Percentiles rank a stretch among this genome's conserved stretches.
Evolutionary conservation across 164 flowering plant genomes (phyloP).

Genomic region (Nymphaea colorata): DNA sequence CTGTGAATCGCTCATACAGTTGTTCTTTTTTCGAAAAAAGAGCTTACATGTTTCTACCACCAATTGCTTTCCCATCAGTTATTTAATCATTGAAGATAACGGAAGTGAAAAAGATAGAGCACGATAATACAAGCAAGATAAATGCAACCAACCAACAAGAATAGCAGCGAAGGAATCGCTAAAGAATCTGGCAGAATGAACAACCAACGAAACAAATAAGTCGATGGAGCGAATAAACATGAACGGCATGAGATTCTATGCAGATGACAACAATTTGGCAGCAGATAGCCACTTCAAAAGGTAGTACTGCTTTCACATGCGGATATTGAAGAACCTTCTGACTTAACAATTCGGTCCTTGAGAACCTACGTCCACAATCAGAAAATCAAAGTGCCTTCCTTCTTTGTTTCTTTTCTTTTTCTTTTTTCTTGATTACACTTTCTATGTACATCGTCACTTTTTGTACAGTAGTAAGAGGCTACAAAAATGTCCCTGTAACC

Average conservation of each 20-base stretch:
- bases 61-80: not conserved
- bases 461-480: too few relatives aligned
- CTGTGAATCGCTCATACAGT: too few relatives aligned
- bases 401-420: too few relatives aligned
- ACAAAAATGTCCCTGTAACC: too few relatives aligned
- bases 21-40: too few relatives aligned
- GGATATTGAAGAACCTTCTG: slow-evolving; percentile 71
- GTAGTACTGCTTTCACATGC: slow-evolving; percentile 79
- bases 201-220: slow-evolving; percentile 13
- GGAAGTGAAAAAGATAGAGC: not conserved
- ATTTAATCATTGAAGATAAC: not conserved
- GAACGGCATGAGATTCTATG: slow-evolving; percentile 39
- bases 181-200: not conserved
- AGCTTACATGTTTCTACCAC: too few relatives aligned
- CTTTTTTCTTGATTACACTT: too few relatives aligned
- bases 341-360: slow-evolving; percentile 24
- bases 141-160: not conserved
- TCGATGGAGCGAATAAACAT: slow-evolving; percentile 1
- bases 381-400: too few relatives aligned
- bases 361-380: not conserved
- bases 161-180: not conserved
- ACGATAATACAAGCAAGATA: slow-evolving; percentile 5
- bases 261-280: slow-evolving; percentile 27
- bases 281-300: slow-evolving; percentile 17
- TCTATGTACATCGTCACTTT: too few relatives aligned